Conservation (phyloP, 345 rosid genomes). For the Atalantia buxifolia region DNA sequence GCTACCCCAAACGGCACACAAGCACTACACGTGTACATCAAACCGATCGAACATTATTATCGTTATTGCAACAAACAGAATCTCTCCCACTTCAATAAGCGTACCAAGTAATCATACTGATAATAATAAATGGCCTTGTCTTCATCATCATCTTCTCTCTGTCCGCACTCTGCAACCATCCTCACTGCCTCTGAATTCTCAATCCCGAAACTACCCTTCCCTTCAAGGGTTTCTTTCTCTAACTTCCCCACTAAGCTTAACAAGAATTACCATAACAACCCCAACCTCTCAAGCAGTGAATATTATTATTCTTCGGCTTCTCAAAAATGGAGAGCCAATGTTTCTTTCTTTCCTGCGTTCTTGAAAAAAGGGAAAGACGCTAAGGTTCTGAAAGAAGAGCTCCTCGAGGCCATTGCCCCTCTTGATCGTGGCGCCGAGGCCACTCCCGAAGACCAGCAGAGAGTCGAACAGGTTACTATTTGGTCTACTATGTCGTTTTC, state of each 20-base stretch:
- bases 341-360: slow-evolving; percentile 81
- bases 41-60: not conserved
- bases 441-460: slow-evolving; percentile 69
- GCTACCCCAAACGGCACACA: not conserved
- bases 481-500: too few relatives aligned
- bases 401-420: slow-evolving; percentile 64
- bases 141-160: not conserved
- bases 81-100: not conserved
- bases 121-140: slow-evolving; percentile 32
- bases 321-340: slow-evolving; percentile 47
- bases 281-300: not conserved
- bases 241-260: slow-evolving; percentile 20
- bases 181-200: slow-evolving; percentile 12
- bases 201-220: slow-evolving; percentile 9
- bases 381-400: slow-evolving; percentile 61
- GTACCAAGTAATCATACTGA: too few relatives aligned
- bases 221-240: slow-evolving; percentile 11
- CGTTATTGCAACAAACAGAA: not conserved
- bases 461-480: slow-evolving; percentile 57
- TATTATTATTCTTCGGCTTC: not conserved
- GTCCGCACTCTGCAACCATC: not conserved
- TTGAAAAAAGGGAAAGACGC: slow-evolving; percentile 58
- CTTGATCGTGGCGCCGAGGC: slow-evolving; percentile 85
- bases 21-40: not conserved
- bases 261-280: slow-evolving; percentile 16